Evolutionary conservation across 352 stramenopile species (phyloP).

Genomic region (Globisporangium irregulare): DNA sequence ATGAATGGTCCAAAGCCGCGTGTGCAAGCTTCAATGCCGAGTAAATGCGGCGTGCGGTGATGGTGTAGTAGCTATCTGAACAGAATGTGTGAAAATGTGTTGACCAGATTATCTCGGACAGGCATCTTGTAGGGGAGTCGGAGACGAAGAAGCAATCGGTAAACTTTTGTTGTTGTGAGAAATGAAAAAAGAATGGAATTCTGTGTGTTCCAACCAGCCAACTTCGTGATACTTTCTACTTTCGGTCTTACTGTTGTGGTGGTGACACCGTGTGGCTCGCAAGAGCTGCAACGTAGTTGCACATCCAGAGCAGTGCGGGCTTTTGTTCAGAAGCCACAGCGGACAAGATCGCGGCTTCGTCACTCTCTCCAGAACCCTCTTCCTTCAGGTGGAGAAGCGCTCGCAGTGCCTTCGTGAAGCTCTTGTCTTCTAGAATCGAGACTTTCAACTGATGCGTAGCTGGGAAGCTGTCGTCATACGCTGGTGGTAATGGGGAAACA

Average conservation of each 20-base stretch:
- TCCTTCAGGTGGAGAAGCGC: conserved; percentile 20
- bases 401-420: conserved; percentile 39
- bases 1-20: neutral
- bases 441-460: conserved; percentile 13
- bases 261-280: neutral
- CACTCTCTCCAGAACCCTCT: conserved; percentile 9
- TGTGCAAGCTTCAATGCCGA: neutral
- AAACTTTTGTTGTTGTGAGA: conserved; percentile 5
- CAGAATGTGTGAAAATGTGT: conserved; percentile 7
- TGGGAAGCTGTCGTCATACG: conserved; percentile 18
- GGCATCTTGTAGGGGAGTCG: neutral
- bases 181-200: conserved; percentile 2
- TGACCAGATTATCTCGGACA: neutral
- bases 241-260: neutral
- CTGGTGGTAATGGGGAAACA: conserved; percentile 23
- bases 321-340: conserved; percentile 8
- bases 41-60: neutral
- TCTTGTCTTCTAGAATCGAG: conserved; percentile 33
- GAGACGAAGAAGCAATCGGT: neutral
- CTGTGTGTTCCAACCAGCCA: neutral
- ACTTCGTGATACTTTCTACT: neutral
- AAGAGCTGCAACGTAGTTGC: conserved; percentile 16
- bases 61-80: neutral
- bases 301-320: conserved; percentile 19
- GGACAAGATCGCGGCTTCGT: neutral